Percentiles rank a stretch among this genome's conserved stretches.
Conservation (phyloP, 2,329 filamentous ascomycete genomes). For the Fusarium torulosum region DNA sequence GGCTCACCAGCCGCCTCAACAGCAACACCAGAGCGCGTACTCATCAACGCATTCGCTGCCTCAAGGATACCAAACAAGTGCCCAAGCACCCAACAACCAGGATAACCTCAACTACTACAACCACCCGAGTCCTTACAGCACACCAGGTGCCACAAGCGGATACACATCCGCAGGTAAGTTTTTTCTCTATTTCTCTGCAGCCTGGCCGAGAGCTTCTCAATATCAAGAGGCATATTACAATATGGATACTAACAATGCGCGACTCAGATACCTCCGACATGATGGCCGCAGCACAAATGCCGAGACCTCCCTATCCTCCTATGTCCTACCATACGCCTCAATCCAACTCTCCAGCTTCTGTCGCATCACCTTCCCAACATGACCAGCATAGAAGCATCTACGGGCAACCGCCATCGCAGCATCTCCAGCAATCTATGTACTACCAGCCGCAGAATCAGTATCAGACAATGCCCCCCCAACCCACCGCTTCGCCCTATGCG, state of each 20-base stretch:
- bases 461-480: conserved; percentile 74
- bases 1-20: conserved; percentile 71
- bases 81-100: conserved; percentile 71
- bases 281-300: conserved; percentile 76
- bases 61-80: conserved; percentile 75
- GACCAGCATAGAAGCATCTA: conserved; percentile 93
- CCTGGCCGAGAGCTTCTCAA: conserved; percentile 11
- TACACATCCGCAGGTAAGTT: conserved; percentile 88
- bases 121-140: conserved; percentile 85
- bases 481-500: conserved; percentile 69
- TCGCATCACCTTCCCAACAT: conserved; percentile 88
- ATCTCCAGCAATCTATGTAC: conserved; percentile 87
- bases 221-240: conserved; percentile 16
- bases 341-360: conserved; percentile 93
- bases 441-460: conserved; percentile 72
- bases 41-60: conserved; percentile 74
- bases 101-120: conserved; percentile 80
- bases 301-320: conserved; percentile 84
- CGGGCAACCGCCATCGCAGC: conserved; percentile 80
- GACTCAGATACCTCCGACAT: conserved; percentile 70
- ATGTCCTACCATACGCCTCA: conserved; percentile 94
- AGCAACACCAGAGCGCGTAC: conserved; percentile 74
- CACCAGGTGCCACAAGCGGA: conserved; percentile 82
- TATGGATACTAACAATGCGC: conserved; percentile 35
- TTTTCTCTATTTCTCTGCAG: background rate